phyloP scores from a whole-genome alignment of 768 basidiomycete genomes.

The Cubamyces sp. region DNA sequence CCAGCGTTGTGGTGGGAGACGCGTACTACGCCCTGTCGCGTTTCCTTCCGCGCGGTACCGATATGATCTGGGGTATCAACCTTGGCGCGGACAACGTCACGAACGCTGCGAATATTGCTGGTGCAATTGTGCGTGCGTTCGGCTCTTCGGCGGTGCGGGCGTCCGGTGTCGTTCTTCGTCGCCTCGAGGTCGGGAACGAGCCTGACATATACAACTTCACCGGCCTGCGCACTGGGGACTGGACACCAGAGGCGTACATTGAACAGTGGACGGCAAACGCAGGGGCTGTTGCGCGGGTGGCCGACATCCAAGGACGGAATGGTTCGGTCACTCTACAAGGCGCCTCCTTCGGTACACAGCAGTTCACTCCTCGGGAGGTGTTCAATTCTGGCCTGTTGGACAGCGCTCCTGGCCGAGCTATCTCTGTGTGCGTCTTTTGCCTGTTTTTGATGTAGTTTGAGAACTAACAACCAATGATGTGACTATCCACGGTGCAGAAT shows the following conservation, averaged over 20 bases:
- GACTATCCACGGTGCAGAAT: slow-evolving; percentile 26
- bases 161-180: slow-evolving; percentile 35
- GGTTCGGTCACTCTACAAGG: slow-evolving; percentile 33
- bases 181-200: slow-evolving; percentile 41
- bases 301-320: slow-evolving; percentile 18
- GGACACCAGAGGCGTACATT: slow-evolving; percentile 36
- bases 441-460: background rate
- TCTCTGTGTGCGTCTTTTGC: slow-evolving; percentile 51
- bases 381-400: slow-evolving; percentile 55
- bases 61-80: slow-evolving; percentile 71
- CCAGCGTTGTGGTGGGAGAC: slow-evolving; percentile 57
- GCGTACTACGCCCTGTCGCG: slow-evolving; percentile 56
- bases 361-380: slow-evolving; percentile 64
- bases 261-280: slow-evolving; percentile 34
- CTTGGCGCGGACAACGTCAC: slow-evolving; percentile 45
- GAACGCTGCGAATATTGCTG: slow-evolving; percentile 37
- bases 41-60: slow-evolving; percentile 57
- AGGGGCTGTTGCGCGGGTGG: slow-evolving; percentile 28
- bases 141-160: slow-evolving; percentile 23
- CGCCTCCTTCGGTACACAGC: slow-evolving; percentile 33
- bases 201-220: slow-evolving; percentile 39
- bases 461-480: background rate
- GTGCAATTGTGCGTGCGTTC: slow-evolving; percentile 37
- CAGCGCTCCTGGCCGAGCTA: slow-evolving; percentile 50
- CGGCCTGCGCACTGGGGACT: slow-evolving; percentile 32